Conservation (phyloP, 352 stramenopile species). For the Thraustotheca clavata region DNA sequence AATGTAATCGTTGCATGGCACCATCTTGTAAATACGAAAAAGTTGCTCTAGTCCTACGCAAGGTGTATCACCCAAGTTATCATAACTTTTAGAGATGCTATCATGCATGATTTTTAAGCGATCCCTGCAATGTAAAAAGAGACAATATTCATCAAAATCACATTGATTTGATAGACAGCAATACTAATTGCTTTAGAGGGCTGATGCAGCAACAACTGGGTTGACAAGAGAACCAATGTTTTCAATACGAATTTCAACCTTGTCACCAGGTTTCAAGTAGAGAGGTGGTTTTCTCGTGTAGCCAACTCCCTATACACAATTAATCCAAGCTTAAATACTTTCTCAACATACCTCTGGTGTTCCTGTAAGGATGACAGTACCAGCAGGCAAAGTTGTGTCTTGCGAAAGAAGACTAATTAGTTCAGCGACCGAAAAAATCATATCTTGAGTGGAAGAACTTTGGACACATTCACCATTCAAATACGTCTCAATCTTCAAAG, state of each 20-base stretch:
- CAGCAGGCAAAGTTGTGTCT: constrained; percentile 78
- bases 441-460: constrained; percentile 81
- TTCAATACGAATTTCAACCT: constrained; percentile 88
- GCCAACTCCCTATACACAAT: constrained; percentile 63
- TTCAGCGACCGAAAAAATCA: constrained; percentile 86
- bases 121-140: no score
- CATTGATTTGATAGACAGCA: no score
- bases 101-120: no score
- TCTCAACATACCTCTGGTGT: constrained; percentile 62
- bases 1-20: not conserved
- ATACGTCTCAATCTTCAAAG: constrained; percentile 62
- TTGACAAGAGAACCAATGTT: constrained; percentile 84
- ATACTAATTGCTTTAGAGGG: constrained; percentile 35
- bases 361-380: constrained; percentile 85
- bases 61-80: no score
- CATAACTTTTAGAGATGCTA: no score
- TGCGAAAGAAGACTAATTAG: constrained; percentile 86
- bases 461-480: constrained; percentile 82
- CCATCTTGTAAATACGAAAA: no score
- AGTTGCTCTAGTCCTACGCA: no score
- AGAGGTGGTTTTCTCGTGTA: constrained; percentile 79
- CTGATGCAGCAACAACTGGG: constrained; percentile 58
- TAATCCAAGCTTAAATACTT: not conserved
- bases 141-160: no score
- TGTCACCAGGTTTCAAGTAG: constrained; percentile 79